Evolutionary conservation across 345 rosid species (phyloP), one percentile per base, ranked within the genome.

Genomic region (Raphanus sativus): DNA sequence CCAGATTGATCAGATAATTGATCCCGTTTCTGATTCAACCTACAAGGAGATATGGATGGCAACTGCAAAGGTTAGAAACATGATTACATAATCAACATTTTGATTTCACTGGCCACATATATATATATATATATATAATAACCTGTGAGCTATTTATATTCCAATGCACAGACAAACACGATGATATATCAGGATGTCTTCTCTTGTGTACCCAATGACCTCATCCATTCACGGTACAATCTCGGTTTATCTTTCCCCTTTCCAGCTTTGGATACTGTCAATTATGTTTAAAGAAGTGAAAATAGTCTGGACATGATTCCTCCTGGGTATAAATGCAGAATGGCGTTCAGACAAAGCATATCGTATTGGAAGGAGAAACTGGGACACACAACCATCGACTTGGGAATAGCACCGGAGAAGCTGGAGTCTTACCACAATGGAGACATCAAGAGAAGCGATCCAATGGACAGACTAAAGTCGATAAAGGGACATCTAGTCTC

Each of bases 151-250:
- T 65, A 16, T 48, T 5, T 71, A 4, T 26, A 38, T 75, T 34
- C 48, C 59, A 62, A 72, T 78, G 70, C 98, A 95, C 98, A 95
- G 99, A 87, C 79, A 30, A 95, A 95, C 73, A 89, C 99, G 0
- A 82, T 86, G 32, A 85, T 92, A 75, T 95, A 91, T 82, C 98
- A 92, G 78, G 99, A 91, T 30, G 93, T 92, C 60, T 95, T 95
- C 80, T 84, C 98, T 73, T 92, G 98, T 75, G 84, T 91, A 50
- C 99, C 99, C 34, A 92, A 76, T 59, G 99, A 95, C 85, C 97
- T 91, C 76, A 86, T 89, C 66, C 92, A 92, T 74, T 84, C 98
- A 55, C 88, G 99, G 99, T 95, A 80, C 25, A 54, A 24, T 28
- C 3, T 42, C 42, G 8, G 30, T 58, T 26, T 26, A 70, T 64